Base-by-base conservation (phyloP, 2,329 filamentous ascomycete species). In the Ascosphaera apis region DNA sequence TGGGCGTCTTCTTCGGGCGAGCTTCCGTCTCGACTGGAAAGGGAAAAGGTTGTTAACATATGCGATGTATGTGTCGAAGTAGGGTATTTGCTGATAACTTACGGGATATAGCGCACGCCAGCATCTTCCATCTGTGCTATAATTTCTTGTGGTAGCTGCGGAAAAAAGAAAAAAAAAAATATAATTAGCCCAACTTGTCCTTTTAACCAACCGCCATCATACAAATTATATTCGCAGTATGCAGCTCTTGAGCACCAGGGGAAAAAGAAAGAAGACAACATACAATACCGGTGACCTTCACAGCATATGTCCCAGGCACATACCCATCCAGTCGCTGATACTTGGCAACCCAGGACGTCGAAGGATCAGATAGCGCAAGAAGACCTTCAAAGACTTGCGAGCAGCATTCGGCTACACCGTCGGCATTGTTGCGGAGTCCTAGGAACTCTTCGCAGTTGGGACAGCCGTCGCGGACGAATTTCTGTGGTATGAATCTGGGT, bases 371-470 rank as follows among this genome's bases (percentile, higher is more conserved):
- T 27, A 95, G 67, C 30, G 80, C 72, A 53, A 95, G 81, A 43
- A 93, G 60, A 34, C 88, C 88, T 55, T 98, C 88, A 53, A 88
- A 98, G 44, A 95, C 84, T 50, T 86, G 80, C 11, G 82, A 92
- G 15, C 88, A 98, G 67, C 84, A 93, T 60, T 83, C 81, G 52
- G 81, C 73, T 49, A 95, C 79, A 43, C 74, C 69, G 41, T 98
- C 88, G 46, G 67, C 62, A 44, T 76, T 78, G 52, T 76, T 74
- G 43, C 71, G 67, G 41, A 95, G 76, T 54, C 81, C 75, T 40
- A 98, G 76, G 55, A 92, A 80, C 35, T 79, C 72, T 52, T 93
- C 86, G 67, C 88, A 98, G 65, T 98, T 98, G 42, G 88, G 88
- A 53, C 88, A 98, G 45, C 88, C 88, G 51, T 79, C 67, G 48